Evolutionary conservation across 805 yeast species (phyloP), one percentile per base, ranked within the genome.

Genomic region (Ogataea dorogensis): DNA sequence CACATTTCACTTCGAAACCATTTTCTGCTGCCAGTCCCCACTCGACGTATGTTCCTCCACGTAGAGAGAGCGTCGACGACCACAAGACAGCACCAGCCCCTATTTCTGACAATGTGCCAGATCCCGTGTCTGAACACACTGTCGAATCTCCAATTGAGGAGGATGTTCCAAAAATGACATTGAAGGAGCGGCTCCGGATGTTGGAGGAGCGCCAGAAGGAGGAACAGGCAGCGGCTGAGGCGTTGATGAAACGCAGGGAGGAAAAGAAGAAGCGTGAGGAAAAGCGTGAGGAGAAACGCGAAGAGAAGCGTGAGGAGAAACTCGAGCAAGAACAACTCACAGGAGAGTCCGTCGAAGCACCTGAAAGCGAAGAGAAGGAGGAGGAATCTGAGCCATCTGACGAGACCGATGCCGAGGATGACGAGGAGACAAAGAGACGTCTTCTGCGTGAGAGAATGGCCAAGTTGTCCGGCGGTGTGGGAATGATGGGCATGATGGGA

Each of bases 401-500:
- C 0, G 77, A 67, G 2, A 77, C 70, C 3, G 77, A 68, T 0
- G 85, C 75, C 1, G 82, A 78, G 35, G 91, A 84, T 34, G 84
- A 77, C 27, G 94, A 85, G 54, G 93, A 84, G 44, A 68, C 80
- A 5, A 75, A 82, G 38, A 75, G 93, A 50, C 73, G 81, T 31
- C 86, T 81, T 5, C 67, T 91, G 35, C 80, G 94, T 14, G 96
- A 85, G 46, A 75, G 97, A 43, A 91, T 91, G 96, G 98, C 98
- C n/a, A 86, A 81, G 51, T 73, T 91, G 13, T 84, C 97, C 0
- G 95, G 96, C 14, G 88, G 88, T 4, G 73, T 83, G 64, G 81
- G 85, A 40, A 75, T 84, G 79, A 73, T 79, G 61, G 89, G 88
- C 28, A 76, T 76, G 81, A 71, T 75, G 77, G 80, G 80, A 2